Conservation (phyloP, 495 filamentous ascomycete genomes). For the Lepidopterella palustris region DNA sequence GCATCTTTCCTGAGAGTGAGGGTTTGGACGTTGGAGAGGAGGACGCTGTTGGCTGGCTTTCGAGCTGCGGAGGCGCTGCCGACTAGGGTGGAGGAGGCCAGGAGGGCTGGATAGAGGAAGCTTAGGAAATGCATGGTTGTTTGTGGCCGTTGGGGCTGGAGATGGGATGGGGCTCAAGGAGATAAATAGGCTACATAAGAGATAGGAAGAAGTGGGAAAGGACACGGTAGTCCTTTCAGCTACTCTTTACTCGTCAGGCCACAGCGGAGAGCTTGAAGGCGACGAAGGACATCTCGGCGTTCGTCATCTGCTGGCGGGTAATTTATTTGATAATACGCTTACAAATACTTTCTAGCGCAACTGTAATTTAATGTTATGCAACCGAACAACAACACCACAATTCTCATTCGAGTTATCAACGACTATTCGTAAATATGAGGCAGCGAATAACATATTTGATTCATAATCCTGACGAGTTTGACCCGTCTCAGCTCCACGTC, state of each 20-base stretch:
- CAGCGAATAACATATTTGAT: slow-evolving; percentile 80
- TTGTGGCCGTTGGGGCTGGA: not conserved
- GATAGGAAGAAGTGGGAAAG: slow-evolving; percentile 2
- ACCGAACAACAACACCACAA: slow-evolving; percentile 4
- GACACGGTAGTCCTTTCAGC: slow-evolving; percentile 18
- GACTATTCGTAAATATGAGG: slow-evolving; percentile 51
- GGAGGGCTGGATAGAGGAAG: slow-evolving; percentile 33
- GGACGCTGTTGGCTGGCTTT: slow-evolving; percentile 54
- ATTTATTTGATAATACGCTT: not conserved
- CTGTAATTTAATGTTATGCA: not conserved
- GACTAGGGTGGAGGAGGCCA: slow-evolving; percentile 30
- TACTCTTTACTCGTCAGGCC: not conserved
- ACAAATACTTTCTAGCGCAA: not conserved
- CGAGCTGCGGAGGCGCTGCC: slow-evolving; percentile 26
- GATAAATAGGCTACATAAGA: not conserved
- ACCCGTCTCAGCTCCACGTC: slow-evolving; percentile 53
- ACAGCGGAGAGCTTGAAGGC: not conserved
- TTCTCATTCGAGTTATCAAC: not conserved
- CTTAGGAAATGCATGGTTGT: slow-evolving; percentile 36
- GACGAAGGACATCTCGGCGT: slow-evolving; percentile 10
- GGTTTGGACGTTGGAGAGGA: slow-evolving; percentile 68
- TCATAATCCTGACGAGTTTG: slow-evolving; percentile 51
- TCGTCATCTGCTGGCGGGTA: slow-evolving; percentile 17
- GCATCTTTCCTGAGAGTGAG: slow-evolving; percentile 64
- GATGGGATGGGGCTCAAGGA: not conserved